Evolutionary conservation across 169 alveolate species (phyloP).

Genomic region (Plasmodium cynomolgi): DNA sequence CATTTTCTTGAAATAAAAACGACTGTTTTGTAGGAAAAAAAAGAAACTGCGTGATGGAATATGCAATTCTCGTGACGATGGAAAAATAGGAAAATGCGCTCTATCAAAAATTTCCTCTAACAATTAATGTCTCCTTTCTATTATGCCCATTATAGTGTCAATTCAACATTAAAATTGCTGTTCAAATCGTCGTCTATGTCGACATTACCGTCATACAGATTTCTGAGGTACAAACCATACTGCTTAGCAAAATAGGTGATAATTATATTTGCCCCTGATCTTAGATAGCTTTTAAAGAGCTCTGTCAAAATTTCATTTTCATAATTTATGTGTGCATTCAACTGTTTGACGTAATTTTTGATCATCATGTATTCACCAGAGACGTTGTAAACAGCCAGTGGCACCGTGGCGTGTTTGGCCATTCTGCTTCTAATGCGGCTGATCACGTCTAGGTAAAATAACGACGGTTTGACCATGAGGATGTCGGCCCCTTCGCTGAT

Average conservation of each 20-base stretch:
- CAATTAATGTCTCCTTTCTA: background rate
- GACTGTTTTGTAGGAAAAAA: background rate
- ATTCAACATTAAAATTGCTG: conserved; percentile 55
- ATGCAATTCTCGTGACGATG: background rate
- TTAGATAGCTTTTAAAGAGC: conserved; percentile 83
- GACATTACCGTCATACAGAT: conserved; percentile 67
- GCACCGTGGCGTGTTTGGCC: conserved; percentile 60
- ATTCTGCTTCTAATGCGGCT: conserved; percentile 73
- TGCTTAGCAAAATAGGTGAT: conserved; percentile 88
- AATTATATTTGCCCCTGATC: conserved; percentile 92
- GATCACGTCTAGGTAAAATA: conserved; percentile 77
- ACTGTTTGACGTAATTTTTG: conserved; percentile 76
- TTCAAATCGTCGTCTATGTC: conserved; percentile 31
- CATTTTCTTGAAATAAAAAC: background rate
- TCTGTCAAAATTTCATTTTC: conserved; percentile 89
- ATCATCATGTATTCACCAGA: conserved; percentile 83
- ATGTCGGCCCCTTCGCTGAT: conserved; percentile 81
- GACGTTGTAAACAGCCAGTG: conserved; percentile 81
- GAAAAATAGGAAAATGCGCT: background rate
- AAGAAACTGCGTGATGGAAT: background rate
- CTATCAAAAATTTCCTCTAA: background rate
- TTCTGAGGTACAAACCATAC: conserved; percentile 78
- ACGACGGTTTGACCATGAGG: conserved; percentile 83
- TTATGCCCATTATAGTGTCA: conserved; percentile 5
- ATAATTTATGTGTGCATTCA: conserved; percentile 68